Percentiles rank a stretch among this genome's conserved stretches.
Conservation (phyloP, 495 filamentous ascomycete species). For the Pseudevernia furfuracea region DNA sequence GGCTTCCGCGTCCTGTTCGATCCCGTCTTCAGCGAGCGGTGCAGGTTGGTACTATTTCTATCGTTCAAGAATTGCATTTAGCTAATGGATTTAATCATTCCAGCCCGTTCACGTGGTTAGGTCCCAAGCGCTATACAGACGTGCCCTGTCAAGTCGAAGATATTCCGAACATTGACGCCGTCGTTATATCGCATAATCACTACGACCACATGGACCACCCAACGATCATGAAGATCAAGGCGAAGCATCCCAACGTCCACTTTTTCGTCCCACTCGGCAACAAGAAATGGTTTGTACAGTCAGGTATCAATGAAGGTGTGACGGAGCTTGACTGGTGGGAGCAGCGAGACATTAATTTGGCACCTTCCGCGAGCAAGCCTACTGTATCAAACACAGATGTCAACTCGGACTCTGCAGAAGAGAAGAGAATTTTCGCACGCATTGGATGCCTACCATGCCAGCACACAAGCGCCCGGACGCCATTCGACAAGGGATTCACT, state of each 20-base stretch:
- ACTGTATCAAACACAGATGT: constrained; percentile 16
- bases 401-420: constrained; percentile 13
- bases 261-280: constrained; percentile 89
- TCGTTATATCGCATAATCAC: constrained; percentile 88
- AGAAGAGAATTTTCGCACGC: constrained; percentile 55
- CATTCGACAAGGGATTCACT: constrained; percentile 62
- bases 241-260: constrained; percentile 67
- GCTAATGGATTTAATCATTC: not conserved
- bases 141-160: constrained; percentile 71
- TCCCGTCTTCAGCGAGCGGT: constrained; percentile 86
- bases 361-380: constrained; percentile 31
- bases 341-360: constrained; percentile 61
- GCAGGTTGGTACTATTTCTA: constrained; percentile 51
- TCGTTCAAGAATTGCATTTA: not conserved
- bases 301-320: constrained; percentile 57
- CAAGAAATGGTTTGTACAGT: constrained; percentile 69
- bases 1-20: constrained; percentile 90
- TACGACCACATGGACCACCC: constrained; percentile 86
- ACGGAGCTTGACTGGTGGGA: constrained; percentile 98
- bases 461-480: constrained; percentile 63
- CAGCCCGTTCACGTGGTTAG: constrained; percentile 58
- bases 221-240: constrained; percentile 61
- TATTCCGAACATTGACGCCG: constrained; percentile 76
- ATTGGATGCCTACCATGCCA: constrained; percentile 82
- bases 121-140: constrained; percentile 76